Base-by-base conservation (phyloP, 371 early-diverging fungal species). In the Dinochytrium kinnereticum region DNA sequence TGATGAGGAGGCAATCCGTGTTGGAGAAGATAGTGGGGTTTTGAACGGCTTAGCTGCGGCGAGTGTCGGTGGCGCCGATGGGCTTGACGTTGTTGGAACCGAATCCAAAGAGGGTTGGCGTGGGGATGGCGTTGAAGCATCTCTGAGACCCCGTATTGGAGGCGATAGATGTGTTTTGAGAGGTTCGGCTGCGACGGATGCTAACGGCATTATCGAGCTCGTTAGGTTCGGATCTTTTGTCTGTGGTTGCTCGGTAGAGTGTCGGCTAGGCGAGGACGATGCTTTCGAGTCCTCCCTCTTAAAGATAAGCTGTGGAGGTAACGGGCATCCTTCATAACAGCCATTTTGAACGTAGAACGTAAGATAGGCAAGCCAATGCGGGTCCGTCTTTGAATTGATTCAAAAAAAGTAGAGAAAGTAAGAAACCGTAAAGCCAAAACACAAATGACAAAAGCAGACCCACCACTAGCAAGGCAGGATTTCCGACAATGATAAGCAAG, bases 401-500 rank as follows among this genome's bases (percentile, higher is more conserved):
- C n/a, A n/a, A 55, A 55, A 24, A 7, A 57, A 1, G 15, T 30
- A 26, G 31, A 64, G 19, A n/a, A 65, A 51, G 33, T 21, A 64
- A 51, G 0, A 1, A 66, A 7, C 5, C 19, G 64, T 64, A n/a
- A n/a, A n/a, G 36, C 13, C 7, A 21, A 30, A 24, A 34, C 24
- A 64, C 33, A 21, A 24, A 34, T 21, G 31, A 33, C 33, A 24
- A 19, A 33, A 64, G 19, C 39, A 5, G 44, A 66, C 39, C 3
- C 24, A 49, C 70, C 15, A 34, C 61, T 2, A 76, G 59, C 37
- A 67, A 19, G 30, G 39, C n/a, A 13, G 75, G 68, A 26, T 73
- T 73, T 26, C 80, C 77, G 31, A 80, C 69, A 1, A 77, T 64
- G 21, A 76, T 51, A 24, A 77, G 66, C 31, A 76, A 64, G 68